A percentile compares a stretch with the other conserved stretches of the same genome.
phyloP scores from a whole-genome alignment of 495 filamentous ascomycete species.

The Tuber calosporum region DNA sequence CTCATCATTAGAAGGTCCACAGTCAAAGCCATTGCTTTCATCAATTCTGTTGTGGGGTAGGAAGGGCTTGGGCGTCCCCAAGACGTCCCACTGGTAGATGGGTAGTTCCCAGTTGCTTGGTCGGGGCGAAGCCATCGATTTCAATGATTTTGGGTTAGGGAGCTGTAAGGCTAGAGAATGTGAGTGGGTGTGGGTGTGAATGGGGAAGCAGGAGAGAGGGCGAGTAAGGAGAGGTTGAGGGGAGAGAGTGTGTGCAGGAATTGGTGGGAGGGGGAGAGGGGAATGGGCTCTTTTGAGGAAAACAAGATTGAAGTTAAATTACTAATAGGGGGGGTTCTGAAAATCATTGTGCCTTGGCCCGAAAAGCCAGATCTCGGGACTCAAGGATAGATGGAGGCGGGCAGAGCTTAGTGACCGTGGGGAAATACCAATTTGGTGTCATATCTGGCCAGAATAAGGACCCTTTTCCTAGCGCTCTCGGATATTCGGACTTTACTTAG shows the following conservation, averaged over 20 bases:
- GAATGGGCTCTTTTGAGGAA: background rate
- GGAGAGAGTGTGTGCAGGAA: too few species aligned
- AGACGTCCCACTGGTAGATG: background rate
- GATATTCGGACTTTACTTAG: background rate
- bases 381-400: background rate
- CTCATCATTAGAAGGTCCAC: background rate
- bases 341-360: too few species aligned
- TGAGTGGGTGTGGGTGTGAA: background rate
- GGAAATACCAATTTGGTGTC: background rate
- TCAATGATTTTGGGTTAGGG: background rate
- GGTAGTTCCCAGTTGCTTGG: background rate
- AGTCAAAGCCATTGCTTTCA: background rate
- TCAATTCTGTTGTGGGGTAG: background rate
- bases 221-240: too few species aligned
- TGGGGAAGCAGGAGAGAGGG: background rate
- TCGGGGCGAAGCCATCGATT: background rate
- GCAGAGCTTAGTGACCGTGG: background rate
- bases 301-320: background rate
- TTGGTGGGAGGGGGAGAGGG: background rate
- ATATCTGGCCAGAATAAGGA: background rate
- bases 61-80: background rate
- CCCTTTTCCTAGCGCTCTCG: too few species aligned
- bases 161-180: background rate
- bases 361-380: too few species aligned
- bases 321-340: background rate